A percentile compares a stretch with the other conserved stretches of the same genome.
Evolutionary conservation across 1,284 basidiomycete genomes (phyloP).

Genomic region (Tausonia pullulans): DNA sequence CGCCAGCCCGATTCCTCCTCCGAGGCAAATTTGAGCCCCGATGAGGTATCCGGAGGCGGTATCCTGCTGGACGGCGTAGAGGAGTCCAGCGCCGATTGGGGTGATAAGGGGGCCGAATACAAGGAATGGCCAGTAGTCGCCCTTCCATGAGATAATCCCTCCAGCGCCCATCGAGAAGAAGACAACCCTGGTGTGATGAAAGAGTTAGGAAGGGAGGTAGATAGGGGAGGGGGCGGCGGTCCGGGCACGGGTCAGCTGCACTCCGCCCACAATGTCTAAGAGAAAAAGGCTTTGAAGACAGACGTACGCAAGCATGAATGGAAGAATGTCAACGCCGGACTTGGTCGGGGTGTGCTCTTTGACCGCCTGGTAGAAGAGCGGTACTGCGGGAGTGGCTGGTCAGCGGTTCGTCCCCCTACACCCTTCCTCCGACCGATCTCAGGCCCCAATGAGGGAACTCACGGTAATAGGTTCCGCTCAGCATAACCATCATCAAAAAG

Average conservation of each 20-base stretch:
- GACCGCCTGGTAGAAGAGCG: constrained; percentile 39
- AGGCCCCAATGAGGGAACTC: background rate
- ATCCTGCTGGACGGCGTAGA: constrained; percentile 36
- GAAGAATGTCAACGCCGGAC: constrained; percentile 39
- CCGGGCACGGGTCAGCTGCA: too few relatives aligned
- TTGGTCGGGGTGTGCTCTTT: constrained; percentile 32
- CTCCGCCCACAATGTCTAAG: too few relatives aligned
- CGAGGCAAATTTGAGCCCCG: constrained; percentile 41
- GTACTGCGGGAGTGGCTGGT: constrained; percentile 25
- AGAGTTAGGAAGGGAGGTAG: too few relatives aligned
- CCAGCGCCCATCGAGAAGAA: constrained; percentile 34
- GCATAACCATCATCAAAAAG: constrained; percentile 37
- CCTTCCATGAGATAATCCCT: constrained; percentile 30
- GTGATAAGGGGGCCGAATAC: constrained; percentile 31
- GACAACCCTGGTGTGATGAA: constrained; percentile 22
- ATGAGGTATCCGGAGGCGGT: constrained; percentile 32
- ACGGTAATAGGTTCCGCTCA: constrained; percentile 26
- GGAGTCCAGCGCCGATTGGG: constrained; percentile 38
- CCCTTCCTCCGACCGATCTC: constrained; percentile 15
- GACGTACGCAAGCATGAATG: constrained; percentile 31
- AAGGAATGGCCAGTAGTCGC: constrained; percentile 37
- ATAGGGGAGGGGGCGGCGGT: too few relatives aligned
- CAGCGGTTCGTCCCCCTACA: too few relatives aligned
- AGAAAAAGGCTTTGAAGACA: too few relatives aligned
- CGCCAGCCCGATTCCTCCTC: constrained; percentile 29